A percentile compares a stretch with the other conserved stretches of the same genome.
Conservation (phyloP, 2,329 filamentous ascomycete species). For the Mariannaea elegans region DNA sequence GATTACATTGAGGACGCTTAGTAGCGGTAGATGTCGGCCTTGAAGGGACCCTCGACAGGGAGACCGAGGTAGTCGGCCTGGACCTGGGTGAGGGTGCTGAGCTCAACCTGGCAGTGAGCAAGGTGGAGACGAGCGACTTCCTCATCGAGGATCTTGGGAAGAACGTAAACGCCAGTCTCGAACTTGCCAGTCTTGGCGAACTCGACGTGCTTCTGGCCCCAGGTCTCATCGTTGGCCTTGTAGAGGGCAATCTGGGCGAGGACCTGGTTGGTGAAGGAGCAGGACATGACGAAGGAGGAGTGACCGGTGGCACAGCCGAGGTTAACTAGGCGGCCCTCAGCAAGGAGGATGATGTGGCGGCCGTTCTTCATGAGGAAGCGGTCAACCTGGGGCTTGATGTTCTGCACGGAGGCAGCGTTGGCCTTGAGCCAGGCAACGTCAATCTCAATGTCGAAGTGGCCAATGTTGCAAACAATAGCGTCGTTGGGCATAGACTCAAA, state of each 20-base stretch:
- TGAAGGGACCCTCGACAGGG: conserved; percentile 88
- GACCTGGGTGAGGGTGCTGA: conserved; percentile 82
- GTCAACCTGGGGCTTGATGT: conserved; percentile 99
- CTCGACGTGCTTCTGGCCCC: conserved; percentile 94
- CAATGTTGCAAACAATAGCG: conserved; percentile 99
- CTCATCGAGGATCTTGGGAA: conserved; percentile 98
- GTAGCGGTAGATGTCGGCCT: conserved; percentile 79
- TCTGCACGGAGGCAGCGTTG: conserved; percentile 91
- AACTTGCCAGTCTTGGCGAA: conserved; percentile 94
- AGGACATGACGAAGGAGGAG: conserved; percentile 99
- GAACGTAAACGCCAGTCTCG: conserved; percentile 90
- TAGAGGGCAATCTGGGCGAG: conserved; percentile 98
- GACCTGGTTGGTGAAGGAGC: conserved; percentile 99
- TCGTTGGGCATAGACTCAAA: conserved; percentile 97
- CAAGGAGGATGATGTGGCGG: conserved; percentile 97
- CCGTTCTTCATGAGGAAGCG: conserved; percentile 94
- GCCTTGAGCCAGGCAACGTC: conserved; percentile 99
- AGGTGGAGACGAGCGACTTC: conserved; percentile 96
- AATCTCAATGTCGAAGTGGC: conserved; percentile 99
- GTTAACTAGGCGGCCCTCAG: conserved; percentile 99
- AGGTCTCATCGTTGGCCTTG: conserved; percentile 89
- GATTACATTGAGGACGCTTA: conserved; percentile 49
- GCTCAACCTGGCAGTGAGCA: conserved; percentile 91
- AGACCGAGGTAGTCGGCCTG: conserved; percentile 97
- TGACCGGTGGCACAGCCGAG: conserved; percentile 98